phyloP scores from a whole-genome alignment of 208 protist genomes.

The Leishmania gerbilli region DNA sequence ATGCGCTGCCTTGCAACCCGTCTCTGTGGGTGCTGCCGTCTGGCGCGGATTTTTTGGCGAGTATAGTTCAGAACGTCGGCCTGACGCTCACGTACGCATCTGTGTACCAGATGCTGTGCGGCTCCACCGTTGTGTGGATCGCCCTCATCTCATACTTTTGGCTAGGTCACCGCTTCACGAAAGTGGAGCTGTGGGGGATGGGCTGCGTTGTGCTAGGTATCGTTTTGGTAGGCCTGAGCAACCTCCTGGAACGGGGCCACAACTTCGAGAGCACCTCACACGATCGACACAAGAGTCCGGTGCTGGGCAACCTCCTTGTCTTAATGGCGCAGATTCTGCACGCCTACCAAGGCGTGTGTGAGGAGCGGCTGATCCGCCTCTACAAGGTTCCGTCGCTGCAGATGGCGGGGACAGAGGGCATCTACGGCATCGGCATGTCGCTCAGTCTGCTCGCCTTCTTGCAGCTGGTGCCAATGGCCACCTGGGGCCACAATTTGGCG shows the following conservation, averaged over 20 bases:
- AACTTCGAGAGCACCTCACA: not conserved
- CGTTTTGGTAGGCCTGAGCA: conserved; percentile 70
- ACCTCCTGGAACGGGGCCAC: conserved; percentile 20
- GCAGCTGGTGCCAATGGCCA: conserved; percentile 63
- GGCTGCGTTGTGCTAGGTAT: conserved; percentile 56
- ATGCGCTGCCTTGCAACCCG: conserved; percentile 53
- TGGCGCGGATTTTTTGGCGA: conserved; percentile 82
- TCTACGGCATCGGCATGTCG: conserved; percentile 80
- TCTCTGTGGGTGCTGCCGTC: conserved; percentile 64
- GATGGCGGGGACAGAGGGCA: conserved; percentile 91
- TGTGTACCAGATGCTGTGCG: conserved; percentile 94
- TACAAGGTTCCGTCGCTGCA: conserved; percentile 78
- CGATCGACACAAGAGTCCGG: conserved; percentile 23
- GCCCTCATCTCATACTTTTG: conserved; percentile 85
- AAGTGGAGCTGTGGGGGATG: conserved; percentile 75
- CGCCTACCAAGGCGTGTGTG: conserved; percentile 88
- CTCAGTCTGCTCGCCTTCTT: conserved; percentile 69
- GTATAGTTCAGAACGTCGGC: conserved; percentile 87
- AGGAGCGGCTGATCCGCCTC: conserved; percentile 81
- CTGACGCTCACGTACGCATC: conserved; percentile 88
- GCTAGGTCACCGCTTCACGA: conserved; percentile 62
- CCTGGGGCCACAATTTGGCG: conserved; percentile 50
- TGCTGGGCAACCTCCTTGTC: conserved; percentile 83
- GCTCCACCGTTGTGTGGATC: conserved; percentile 89
- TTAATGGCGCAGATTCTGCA: conserved; percentile 87